Evolutionary conservation across 2,329 filamentous ascomycete species (phyloP).

Genomic region (Monosporascus sp.): DNA sequence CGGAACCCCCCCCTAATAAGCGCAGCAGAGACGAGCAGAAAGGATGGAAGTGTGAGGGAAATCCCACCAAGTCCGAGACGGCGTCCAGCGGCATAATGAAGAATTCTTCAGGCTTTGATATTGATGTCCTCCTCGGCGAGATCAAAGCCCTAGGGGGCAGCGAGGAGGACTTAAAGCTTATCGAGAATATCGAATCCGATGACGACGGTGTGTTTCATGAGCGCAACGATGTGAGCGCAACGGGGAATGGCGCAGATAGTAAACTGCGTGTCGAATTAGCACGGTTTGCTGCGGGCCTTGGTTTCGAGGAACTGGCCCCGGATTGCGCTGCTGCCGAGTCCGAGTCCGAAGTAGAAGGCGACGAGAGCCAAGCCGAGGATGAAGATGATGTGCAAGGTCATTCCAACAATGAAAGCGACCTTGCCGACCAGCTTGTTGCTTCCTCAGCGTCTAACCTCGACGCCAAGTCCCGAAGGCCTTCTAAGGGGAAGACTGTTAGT

Average conservation of each 20-base stretch:
- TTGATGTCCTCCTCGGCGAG: conserved; percentile 48
- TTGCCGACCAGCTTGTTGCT: conserved; percentile 4
- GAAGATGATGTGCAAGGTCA: conserved; percentile 30
- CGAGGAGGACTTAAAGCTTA: conserved; percentile 57
- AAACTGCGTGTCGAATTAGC: conserved; percentile 45
- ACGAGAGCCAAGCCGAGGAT: conserved; percentile 31
- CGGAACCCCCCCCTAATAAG: conserved; percentile 22
- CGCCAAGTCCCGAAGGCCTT: conserved; percentile 23
- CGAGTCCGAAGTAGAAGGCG: conserved; percentile 23
- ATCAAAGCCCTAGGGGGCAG: conserved; percentile 62
- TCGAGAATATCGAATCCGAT: conserved; percentile 50
- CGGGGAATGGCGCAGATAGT: conserved; percentile 35
- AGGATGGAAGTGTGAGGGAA: conserved; percentile 15
- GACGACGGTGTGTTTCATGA: conserved; percentile 32
- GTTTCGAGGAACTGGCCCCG: conserved; percentile 38
- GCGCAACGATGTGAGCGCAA: conserved; percentile 21
- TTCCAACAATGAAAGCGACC: conserved; percentile 23
- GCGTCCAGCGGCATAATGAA: conserved; percentile 13
- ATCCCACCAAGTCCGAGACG: conserved; percentile 6
- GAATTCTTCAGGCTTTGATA: conserved; percentile 12
- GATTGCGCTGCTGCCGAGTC: conserved; percentile 34
- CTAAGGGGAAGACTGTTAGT: conserved; percentile 38
- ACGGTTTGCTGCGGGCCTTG: conserved; percentile 46
- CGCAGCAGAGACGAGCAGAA: conserved; percentile 7
- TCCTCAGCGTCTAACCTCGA: conserved; percentile 3